phyloP scores from a whole-genome alignment of 805 yeast species.

The Cyberlindnera mrakii region DNA sequence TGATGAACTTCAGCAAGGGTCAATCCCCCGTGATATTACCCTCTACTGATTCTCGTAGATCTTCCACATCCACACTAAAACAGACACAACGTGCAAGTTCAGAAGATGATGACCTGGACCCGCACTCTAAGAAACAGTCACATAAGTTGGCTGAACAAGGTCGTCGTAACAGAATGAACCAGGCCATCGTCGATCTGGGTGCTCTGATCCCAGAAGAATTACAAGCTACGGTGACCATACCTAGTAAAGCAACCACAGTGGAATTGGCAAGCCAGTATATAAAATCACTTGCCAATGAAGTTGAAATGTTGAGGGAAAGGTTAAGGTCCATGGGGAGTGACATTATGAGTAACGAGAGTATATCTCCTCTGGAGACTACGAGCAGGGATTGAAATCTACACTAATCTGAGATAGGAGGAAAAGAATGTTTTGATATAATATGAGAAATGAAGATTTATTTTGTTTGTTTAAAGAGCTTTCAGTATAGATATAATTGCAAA shows the following conservation, averaged over 20 bases:
- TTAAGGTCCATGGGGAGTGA: constrained; percentile 13
- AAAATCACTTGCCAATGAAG: constrained; percentile 34
- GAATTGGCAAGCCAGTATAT: constrained; percentile 81
- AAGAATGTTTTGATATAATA: too few species aligned
- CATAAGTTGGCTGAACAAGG: constrained; percentile 97
- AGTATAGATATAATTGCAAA: too few species aligned
- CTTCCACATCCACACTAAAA: constrained; percentile 11
- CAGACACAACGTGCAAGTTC: neutral
- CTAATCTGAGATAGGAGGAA: too few species aligned
- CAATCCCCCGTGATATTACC: constrained; percentile 15
- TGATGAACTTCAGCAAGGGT: constrained; percentile 18
- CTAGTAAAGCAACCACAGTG: constrained; percentile 92
- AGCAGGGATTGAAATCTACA: too few species aligned
- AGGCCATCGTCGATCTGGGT: constrained; percentile 74
- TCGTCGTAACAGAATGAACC: constrained; percentile 85
- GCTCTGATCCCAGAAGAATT: constrained; percentile 57
- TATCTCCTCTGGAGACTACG: constrained; percentile 22
- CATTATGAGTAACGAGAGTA: constrained; percentile 21
- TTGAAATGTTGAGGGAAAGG: constrained; percentile 19
- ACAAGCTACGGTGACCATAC: constrained; percentile 50
- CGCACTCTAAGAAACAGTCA: constrained; percentile 26
- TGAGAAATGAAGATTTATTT: too few species aligned
- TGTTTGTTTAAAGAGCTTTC: too few species aligned
- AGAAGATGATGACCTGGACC: constrained; percentile 12
- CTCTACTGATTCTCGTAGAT: constrained; percentile 8